Base-by-base conservation (phyloP, 2,329 filamentous ascomycete species). In the Sporothrix phasma region DNA sequence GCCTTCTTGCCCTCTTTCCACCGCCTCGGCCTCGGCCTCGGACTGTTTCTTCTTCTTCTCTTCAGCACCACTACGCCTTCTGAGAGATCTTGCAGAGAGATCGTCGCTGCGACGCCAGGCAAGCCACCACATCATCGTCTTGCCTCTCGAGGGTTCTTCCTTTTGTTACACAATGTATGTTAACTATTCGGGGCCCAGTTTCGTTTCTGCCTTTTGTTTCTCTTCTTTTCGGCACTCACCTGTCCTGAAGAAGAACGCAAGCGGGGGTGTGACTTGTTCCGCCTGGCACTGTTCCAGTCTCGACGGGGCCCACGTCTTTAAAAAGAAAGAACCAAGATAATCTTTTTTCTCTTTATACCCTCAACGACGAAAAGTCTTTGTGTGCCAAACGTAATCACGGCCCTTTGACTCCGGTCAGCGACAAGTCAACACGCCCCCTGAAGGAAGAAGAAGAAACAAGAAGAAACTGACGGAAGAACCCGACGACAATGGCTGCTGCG, bases 91-190 rank as follows among this genome's bases (percentile, higher is more conserved):
- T 47, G 39, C 49, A 56, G 41, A 63, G 49, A 63, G 61, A 56
- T 24, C 39, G 53, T 39, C 71, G 31, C 45, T 22, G 8, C 75
- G 74, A 80, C 76, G 77, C 79, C 80, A 84, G 82, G 82, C 83
- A 84, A 82, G 83, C 83, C 83, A 81, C 83, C 83, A 84, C 84
- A 82, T 86, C 84, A 84, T 87, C 58, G 45, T 58, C 29, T 63
- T 65, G n/a, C 58, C 39, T 81, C 67, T 69, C 78, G 76, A 77
- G 54, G 54, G 54, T 60, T 61, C 74, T 70, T 71, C 71, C 29
- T 39, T 63, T 63, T 61, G 59, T 56, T 63, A 47, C 41, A 59
- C 76, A 76, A 84, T 87, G 84, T 87, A 87, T 80, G 83, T 86
- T 87, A 87, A 86, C 78, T 75, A 71, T 68, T 37, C 24, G 31